These are phyloP conservation scores for Bacterosira constricta DNA, from an alignment of 108 stramenopile species.

Conservation along the genomic window DNA sequence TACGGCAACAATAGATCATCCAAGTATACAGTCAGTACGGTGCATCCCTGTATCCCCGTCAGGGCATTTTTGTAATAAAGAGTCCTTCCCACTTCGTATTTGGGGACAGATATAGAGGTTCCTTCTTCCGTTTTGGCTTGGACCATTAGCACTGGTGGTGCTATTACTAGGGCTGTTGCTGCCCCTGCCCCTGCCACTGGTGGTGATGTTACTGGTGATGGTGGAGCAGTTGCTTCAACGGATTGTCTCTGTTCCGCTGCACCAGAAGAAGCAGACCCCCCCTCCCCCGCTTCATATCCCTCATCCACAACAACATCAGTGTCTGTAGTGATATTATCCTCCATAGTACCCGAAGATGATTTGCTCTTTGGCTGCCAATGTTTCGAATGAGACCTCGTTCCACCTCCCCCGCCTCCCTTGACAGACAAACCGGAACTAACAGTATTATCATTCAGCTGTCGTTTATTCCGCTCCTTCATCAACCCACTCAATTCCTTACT, in stretches of 20 bases:
- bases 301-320: background rate
- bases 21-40: constrained; percentile 32
- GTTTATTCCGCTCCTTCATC: constrained; percentile 48
- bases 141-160: constrained; percentile 39
- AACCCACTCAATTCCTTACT: constrained; percentile 29
- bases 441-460: background rate
- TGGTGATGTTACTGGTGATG: too few relatives aligned
- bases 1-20: constrained; percentile 60
- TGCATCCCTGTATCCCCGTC: constrained; percentile 16
- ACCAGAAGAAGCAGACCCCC: background rate
- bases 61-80: constrained; percentile 36
- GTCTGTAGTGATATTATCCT: background rate
- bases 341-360: background rate
- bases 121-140: constrained; percentile 46
- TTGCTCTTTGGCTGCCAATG: background rate
- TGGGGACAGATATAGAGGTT: constrained; percentile 35
- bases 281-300: background rate
- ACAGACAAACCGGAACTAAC: too few relatives aligned
- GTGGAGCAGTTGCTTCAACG: too few relatives aligned
- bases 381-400: background rate
- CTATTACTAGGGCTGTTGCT: constrained; percentile 5
- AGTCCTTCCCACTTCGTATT: constrained; percentile 26
- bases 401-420: background rate
- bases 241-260: too few relatives aligned
- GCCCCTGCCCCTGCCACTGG: background rate